Evolutionary conservation across 1,284 basidiomycete species (phyloP).

Genomic region (Ceratobasidium sp.): DNA sequence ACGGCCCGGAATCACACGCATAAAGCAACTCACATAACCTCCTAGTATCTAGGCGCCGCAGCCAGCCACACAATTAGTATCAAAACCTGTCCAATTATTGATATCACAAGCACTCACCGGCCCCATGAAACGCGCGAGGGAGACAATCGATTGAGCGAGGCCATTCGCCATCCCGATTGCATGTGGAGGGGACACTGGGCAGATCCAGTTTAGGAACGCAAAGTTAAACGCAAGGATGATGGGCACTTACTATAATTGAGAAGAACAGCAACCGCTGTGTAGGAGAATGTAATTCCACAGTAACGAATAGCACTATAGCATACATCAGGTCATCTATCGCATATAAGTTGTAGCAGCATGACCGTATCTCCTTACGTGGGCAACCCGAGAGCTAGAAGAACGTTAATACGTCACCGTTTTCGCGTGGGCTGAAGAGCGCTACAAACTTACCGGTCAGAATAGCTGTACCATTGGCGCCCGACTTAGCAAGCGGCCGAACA

Average conservation of each 20-base stretch:
- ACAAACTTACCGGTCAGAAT: conserved; percentile 73
- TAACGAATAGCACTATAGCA: conserved; percentile 80
- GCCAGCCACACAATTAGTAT: conserved; percentile 4
- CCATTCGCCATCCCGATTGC: conserved; percentile 82
- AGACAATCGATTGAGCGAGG: conserved; percentile 83
- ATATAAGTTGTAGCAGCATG: not conserved
- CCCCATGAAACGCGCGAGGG: conserved; percentile 79
- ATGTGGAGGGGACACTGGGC: conserved; percentile 78
- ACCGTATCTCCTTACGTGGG: conserved; percentile 40
- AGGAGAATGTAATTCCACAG: conserved; percentile 79
- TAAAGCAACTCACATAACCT: conserved; percentile 46
- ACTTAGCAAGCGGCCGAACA: conserved; percentile 25
- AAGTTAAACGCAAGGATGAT: not conserved
- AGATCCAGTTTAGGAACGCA: not conserved
- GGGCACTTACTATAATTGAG: conserved; percentile 66
- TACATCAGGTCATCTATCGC: conserved; percentile 56
- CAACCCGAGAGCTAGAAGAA: conserved; percentile 66
- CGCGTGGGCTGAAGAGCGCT: conserved; percentile 58
- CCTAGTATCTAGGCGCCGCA: conserved; percentile 42
- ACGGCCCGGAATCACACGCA: not conserved
- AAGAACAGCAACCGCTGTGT: conserved; percentile 80
- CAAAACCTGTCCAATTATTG: not conserved
- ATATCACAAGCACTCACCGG: conserved; percentile 54
- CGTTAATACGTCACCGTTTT: conserved; percentile 60
- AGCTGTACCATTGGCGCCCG: conserved; percentile 49